A percentile compares a stretch with the other conserved stretches of the same genome.
These are phyloP conservation scores for Umbelopsis ramanniana DNA, from an alignment of 192 early-diverging fungal genomes.

Conservation along the genomic window DNA sequence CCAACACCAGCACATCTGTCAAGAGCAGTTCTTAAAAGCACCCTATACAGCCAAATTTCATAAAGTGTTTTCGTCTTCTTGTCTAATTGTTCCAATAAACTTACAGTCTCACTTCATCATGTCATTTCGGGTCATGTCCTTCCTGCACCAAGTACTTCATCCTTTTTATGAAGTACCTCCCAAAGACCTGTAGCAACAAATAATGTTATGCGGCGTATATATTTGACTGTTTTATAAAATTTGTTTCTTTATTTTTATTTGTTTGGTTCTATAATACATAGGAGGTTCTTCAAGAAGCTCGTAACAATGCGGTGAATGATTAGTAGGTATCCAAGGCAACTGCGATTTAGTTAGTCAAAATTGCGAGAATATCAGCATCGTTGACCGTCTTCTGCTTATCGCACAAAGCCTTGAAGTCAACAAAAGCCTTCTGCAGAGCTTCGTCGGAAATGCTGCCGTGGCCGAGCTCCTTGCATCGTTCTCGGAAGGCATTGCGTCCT, in stretches of 20 bases:
- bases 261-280: conserved; percentile 19
- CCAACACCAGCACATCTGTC: conserved; percentile 14
- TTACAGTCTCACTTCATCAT: conserved; percentile 19
- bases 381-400: conserved; percentile 90
- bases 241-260: neutral
- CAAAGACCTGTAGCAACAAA: too few species aligned
- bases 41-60: conserved; percentile 22
- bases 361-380: conserved; percentile 87
- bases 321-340: neutral
- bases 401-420: conserved; percentile 89
- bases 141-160: too few species aligned
- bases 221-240: too few species aligned
- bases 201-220: too few species aligned
- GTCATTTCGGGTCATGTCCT: neutral
- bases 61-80: conserved; percentile 20
- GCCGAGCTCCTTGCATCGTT: conserved; percentile 79
- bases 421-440: conserved; percentile 82
- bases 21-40: conserved; percentile 24
- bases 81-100: conserved; percentile 25
- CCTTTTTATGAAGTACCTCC: too few species aligned
- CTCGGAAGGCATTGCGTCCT: conserved; percentile 90
- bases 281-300: conserved; percentile 2
- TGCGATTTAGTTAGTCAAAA: conserved; percentile 71
- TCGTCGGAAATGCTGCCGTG: conserved; percentile 62
- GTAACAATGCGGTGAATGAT: neutral